Evolutionary conservation across 2,329 filamentous ascomycete genomes (phyloP), one percentile per base, ranked within the genome.

Genomic region (Venturia effusa): DNA sequence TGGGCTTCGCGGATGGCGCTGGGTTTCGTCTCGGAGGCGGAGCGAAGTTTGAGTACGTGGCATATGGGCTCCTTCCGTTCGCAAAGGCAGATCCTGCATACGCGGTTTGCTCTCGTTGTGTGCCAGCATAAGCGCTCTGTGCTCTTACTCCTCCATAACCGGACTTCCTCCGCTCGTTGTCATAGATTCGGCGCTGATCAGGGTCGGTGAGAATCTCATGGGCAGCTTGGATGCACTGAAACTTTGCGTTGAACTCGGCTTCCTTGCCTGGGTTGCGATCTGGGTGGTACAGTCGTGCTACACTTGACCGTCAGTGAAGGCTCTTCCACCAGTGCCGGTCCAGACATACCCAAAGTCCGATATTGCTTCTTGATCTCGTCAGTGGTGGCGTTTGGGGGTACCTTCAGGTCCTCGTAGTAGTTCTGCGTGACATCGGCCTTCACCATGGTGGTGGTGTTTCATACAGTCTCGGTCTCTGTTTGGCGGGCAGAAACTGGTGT

Each of bases 221-320:
- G 27, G 92, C 92, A 4, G 88, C 85, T 74, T 95, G 90, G 60
- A 96, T 95, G 61, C 87, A 84, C 74, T 95, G 89, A 71, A 96
- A 96, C 71, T 90, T 89, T 39, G 88, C 81, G 68, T 89, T 90
- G 71, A 88, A 88, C 71, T 93, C 90, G 64, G 84, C 77, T 75
- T 96, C 91, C 71, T 84, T 85, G 61, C 92, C 92, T 13, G 88
- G 90, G 71, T 96, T 96, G 66, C 92, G 88, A 73, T 96, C 92
- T 8, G 92, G 92, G 71, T 96, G 92, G 71, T 89, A 95, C 34
- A 63, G 17, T 30, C 64, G 59, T 13, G 65, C 65, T 66, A 27
- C 34, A 34, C 13, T 24, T 24, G 17, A 22, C 11, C 19, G 22
- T 71, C 57, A 48, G 45, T 66, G 54, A 43, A 48, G 55, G 34